phyloP scores from a whole-genome alignment of 2,329 filamentous ascomycete genomes.

The Coleophoma cylindrospora region DNA sequence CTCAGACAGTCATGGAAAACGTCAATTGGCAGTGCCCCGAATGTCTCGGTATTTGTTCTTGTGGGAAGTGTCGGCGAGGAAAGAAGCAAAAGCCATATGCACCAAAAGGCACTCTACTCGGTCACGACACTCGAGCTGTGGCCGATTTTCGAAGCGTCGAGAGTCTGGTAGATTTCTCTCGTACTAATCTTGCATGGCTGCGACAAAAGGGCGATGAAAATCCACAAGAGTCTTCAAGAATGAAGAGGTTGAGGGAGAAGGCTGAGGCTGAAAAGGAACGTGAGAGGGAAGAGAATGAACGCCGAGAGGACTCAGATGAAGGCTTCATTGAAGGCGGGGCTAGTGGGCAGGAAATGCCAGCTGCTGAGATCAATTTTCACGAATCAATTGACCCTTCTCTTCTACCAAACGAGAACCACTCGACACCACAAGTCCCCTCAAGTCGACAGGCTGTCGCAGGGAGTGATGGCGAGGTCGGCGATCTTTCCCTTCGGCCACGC shows the following conservation, averaged over 20 bases:
- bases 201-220: constrained; percentile 48
- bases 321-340: constrained; percentile 11
- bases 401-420: background rate
- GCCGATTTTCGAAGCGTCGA: constrained; percentile 91
- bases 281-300: background rate
- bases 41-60: constrained; percentile 83
- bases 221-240: constrained; percentile 32
- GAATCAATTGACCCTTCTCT: background rate
- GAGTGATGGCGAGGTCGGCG: background rate
- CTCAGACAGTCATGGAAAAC: constrained; percentile 74
- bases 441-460: background rate
- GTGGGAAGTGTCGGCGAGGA: constrained; percentile 64
- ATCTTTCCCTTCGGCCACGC: background rate
- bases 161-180: constrained; percentile 81
- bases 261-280: constrained; percentile 25
- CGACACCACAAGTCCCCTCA: background rate
- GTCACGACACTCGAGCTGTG: constrained; percentile 85
- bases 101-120: constrained; percentile 81
- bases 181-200: constrained; percentile 84
- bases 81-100: constrained; percentile 73
- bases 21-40: constrained; percentile 84
- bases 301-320: constrained; percentile 11
- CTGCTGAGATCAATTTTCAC: constrained; percentile 1
- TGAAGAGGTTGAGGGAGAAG: constrained; percentile 27
- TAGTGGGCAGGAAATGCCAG: background rate